phyloP scores from a whole-genome alignment of 23 red algal species.

The Gracilariopsis chorda region DNA sequence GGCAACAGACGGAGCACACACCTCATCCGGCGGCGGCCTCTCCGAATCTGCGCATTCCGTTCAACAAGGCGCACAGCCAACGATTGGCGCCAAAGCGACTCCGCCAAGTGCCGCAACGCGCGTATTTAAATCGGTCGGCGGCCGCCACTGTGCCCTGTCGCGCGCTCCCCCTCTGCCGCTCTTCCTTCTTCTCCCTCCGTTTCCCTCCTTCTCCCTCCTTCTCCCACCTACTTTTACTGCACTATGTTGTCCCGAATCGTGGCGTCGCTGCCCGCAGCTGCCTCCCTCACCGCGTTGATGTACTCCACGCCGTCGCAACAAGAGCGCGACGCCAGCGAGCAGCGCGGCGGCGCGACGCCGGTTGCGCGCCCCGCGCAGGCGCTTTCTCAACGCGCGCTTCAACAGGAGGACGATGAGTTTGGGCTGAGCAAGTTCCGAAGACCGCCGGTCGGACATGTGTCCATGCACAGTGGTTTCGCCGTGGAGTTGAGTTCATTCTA shows the following conservation, averaged over 20 bases:
- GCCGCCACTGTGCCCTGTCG: background rate
- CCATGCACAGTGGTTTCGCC: slow-evolving; percentile 26
- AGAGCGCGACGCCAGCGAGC: too few species aligned
- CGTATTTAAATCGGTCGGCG: background rate
- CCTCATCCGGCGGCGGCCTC: too few species aligned
- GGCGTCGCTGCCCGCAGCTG: slow-evolving; percentile 14
- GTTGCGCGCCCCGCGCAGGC: background rate
- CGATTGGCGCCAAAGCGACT: too few species aligned
- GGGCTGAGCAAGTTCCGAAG: slow-evolving; percentile 4
- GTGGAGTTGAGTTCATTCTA: slow-evolving; percentile 50
- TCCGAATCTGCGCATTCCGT: too few species aligned
- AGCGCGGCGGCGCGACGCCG: background rate
- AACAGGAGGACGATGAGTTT: slow-evolving; percentile 11
- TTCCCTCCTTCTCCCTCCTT: background rate
- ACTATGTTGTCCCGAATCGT: slow-evolving; percentile 16
- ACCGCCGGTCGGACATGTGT: slow-evolving; percentile 35
- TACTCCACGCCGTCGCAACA: background rate
- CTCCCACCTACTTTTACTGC: background rate
- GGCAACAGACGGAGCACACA: too few species aligned
- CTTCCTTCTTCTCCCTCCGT: background rate
- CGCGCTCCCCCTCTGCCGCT: background rate
- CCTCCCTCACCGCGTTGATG: slow-evolving; percentile 2
- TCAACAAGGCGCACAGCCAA: too few species aligned
- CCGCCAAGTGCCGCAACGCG: too few species aligned
- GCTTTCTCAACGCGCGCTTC: background rate